Evolutionary conservation across 345 rosid species (phyloP).

Genomic region (Adansonia digitata): DNA sequence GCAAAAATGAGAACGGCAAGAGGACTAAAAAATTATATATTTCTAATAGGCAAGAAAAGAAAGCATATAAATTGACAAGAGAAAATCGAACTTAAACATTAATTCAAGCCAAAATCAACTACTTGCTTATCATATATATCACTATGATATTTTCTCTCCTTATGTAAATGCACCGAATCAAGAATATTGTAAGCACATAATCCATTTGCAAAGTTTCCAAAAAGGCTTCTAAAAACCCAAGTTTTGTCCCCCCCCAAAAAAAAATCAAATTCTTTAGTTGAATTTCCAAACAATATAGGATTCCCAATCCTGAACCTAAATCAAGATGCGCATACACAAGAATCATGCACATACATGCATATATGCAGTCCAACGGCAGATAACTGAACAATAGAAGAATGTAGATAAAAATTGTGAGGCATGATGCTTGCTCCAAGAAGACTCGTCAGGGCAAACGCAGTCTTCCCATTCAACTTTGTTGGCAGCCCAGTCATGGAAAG

Average conservation of each 20-base stretch:
- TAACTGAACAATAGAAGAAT: slow-evolving; percentile 87
- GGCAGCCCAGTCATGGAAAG: slow-evolving; percentile 51
- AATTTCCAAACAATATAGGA: neutral
- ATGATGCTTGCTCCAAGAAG: slow-evolving; percentile 97
- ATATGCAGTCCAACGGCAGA: neutral
- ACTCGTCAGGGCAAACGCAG: slow-evolving; percentile 75
- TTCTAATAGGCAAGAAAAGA: neutral
- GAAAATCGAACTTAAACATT: neutral
- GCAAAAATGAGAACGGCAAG: neutral
- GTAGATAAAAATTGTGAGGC: slow-evolving; percentile 98
- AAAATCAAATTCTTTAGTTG: neutral
- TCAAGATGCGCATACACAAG: neutral
- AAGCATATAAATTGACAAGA: neutral
- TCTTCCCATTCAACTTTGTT: slow-evolving; percentile 64
- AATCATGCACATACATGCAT: neutral
- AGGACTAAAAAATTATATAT: neutral
- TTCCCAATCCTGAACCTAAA: neutral
- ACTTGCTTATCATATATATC: neutral
- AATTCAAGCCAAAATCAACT: neutral
- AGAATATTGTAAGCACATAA: neutral
- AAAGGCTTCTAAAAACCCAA: neutral
- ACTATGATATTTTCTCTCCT: neutral
- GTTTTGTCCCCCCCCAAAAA: too few species aligned
- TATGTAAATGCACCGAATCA: neutral
- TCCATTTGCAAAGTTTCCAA: neutral